Conservation (phyloP, 108 stramenopile genomes). For the Skeletonema menzelii region DNA sequence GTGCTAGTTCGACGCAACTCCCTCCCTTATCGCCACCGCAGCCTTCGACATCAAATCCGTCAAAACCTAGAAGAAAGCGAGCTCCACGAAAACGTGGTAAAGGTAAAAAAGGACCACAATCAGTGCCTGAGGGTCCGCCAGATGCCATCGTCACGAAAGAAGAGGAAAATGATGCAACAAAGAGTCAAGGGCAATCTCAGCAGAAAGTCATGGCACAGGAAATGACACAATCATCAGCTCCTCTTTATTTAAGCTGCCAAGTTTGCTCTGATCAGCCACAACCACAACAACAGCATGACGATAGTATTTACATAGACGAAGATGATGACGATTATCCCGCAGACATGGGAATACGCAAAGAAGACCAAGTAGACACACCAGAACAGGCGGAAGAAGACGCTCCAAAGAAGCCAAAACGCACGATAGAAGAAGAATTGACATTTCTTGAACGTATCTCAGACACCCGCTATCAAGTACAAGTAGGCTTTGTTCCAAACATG, state of each 20-base stretch:
- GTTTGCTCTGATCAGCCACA: not conserved
- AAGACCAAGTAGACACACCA: conserved; percentile 4
- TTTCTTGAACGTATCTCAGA: conserved; percentile 50
- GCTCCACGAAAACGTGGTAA: not conserved
- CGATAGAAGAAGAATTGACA: conserved; percentile 58
- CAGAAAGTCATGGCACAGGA: not conserved
- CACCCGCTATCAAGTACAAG: conserved; percentile 47
- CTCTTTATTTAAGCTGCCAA: conserved; percentile 1
- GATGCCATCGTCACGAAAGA: not conserved
- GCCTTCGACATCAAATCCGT: not conserved
- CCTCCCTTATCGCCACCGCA: not conserved
- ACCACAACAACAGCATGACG: not conserved
- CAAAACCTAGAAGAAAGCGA: not conserved
- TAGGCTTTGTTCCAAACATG: conserved; percentile 85
- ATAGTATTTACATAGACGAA: conserved; percentile 23
- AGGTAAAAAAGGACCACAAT: not conserved
- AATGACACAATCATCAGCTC: not conserved
- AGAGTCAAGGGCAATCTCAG: not conserved
- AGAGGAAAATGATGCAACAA: conserved; percentile 1
- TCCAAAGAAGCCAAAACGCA: conserved; percentile 16
- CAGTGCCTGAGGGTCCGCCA: not conserved
- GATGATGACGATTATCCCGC: conserved; percentile 42
- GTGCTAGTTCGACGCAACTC: not conserved
- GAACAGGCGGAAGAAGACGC: not conserved
- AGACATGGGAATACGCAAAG: not conserved